Conservation (phyloP, 345 rosid species). For the Nasturtium officinale region DNA sequence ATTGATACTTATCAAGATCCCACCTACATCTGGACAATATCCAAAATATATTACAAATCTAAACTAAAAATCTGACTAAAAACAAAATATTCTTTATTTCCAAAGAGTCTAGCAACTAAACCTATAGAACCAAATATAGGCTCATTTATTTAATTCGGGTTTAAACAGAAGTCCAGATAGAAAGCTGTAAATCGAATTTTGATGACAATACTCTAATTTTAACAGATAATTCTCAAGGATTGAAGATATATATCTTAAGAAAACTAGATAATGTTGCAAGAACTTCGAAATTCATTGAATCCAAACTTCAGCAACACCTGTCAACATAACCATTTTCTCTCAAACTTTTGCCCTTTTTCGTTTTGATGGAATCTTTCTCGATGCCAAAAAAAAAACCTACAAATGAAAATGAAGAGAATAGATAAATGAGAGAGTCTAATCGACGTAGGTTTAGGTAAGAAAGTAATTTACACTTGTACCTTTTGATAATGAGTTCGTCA, state of each 20-base stretch:
- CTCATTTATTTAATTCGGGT: not conserved
- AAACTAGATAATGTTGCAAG: not conserved
- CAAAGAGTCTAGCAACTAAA: conserved; percentile 4
- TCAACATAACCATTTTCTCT: conserved; percentile 4
- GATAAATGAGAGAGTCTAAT: conserved; percentile 36
- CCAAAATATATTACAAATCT: not conserved
- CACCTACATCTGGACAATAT: conserved; percentile 28
- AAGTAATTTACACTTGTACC: conserved; percentile 18
- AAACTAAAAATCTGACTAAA: not conserved
- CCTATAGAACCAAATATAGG: not conserved
- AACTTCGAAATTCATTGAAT: conserved; percentile 14
- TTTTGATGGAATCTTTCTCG: conserved; percentile 2
- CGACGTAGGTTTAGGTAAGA: conserved; percentile 36
- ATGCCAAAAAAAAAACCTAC: not conserved
- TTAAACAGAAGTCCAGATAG: not conserved
- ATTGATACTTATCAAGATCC: conserved; percentile 37
- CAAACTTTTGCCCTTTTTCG: not conserved
- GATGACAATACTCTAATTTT: not conserved
- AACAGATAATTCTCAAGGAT: not conserved
- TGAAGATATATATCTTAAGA: not conserved
- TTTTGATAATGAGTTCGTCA: conserved; percentile 40
- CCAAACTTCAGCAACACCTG: conserved; percentile 4
- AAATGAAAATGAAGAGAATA: conserved; percentile 42
- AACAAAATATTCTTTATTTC: not conserved
- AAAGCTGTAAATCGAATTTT: not conserved